Evolutionary conservation across 768 basidiomycete species (phyloP).

Genomic region (Arthromyces matolae): DNA sequence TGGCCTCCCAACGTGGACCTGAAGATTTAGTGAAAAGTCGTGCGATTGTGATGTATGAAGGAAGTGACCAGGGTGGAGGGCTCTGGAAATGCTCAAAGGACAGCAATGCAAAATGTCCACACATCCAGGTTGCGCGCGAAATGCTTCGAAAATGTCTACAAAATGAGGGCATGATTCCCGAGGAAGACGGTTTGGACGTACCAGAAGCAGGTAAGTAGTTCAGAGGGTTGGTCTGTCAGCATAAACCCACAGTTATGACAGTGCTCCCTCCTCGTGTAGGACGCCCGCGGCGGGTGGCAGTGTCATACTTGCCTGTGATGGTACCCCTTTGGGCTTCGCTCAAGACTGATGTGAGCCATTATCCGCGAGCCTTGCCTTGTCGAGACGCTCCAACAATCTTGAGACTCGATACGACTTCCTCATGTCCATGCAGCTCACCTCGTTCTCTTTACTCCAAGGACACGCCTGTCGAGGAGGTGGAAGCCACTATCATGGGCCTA

Average conservation of each 20-base stretch:
- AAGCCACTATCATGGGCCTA: not conserved
- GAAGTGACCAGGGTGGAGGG: not conserved
- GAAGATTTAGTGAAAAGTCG: not conserved
- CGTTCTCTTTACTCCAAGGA: not conserved
- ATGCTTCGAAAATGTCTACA: not conserved
- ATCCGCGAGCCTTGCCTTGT: not conserved
- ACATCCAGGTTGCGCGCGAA: not conserved
- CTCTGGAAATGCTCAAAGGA: conserved; percentile 4
- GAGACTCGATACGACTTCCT: not conserved
- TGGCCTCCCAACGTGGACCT: not conserved
- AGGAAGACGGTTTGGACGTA: not conserved
- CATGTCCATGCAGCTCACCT: not conserved
- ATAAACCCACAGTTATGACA: not conserved
- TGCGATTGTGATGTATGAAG: conserved; percentile 2
- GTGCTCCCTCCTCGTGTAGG: not conserved
- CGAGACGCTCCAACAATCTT: not conserved
- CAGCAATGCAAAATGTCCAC: not conserved
- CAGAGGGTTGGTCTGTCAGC: not conserved
- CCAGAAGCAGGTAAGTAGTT: not conserved
- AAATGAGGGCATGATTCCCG: not conserved
- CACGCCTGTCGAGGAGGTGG: not conserved
- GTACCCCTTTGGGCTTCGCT: not conserved
- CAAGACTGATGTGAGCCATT: not conserved
- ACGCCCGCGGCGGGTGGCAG: not conserved
- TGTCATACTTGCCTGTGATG: not conserved